These are phyloP conservation scores for Rhodosporidiobolus odoratus DNA, from an alignment of 768 basidiomycete genomes.

Conservation along the genomic window DNA sequence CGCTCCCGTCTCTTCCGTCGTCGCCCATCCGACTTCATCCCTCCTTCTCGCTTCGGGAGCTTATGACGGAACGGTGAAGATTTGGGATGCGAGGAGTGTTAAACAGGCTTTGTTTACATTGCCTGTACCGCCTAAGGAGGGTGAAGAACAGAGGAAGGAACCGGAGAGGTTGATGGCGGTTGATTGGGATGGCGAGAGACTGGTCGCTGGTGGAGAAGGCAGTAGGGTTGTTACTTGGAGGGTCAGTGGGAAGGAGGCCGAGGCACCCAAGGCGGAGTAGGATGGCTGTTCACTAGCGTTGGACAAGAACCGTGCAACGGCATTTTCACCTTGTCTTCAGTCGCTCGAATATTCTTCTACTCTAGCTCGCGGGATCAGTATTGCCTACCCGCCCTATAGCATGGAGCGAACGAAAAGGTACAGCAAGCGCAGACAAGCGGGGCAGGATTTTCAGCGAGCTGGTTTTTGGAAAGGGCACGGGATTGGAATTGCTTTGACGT, in stretches of 20 bases:
- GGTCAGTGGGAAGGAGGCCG: conserved; percentile 16
- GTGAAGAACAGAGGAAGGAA: conserved; percentile 45
- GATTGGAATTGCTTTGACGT: too few species aligned
- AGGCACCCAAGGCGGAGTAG: conserved; percentile 8
- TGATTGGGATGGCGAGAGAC: conserved; percentile 51
- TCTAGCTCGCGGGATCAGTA: too few species aligned
- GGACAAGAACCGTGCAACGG: not conserved
- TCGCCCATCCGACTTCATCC: conserved; percentile 48
- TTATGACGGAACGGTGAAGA: conserved; percentile 48
- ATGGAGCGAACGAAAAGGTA: too few species aligned
- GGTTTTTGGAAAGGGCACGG: too few species aligned
- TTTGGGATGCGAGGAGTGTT: conserved; percentile 51
- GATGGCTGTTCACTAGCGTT: not conserved
- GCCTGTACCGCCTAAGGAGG: conserved; percentile 42
- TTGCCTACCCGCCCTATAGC: too few species aligned
- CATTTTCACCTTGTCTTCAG: not conserved
- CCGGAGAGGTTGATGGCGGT: conserved; percentile 48
- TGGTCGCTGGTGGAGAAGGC: conserved; percentile 51
- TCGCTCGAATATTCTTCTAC: not conserved
- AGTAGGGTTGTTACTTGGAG: conserved; percentile 43
- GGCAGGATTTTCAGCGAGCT: too few species aligned
- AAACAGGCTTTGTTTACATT: conserved; percentile 49
- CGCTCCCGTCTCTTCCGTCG: conserved; percentile 48
- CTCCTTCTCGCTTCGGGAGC: conserved; percentile 48
- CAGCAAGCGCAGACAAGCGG: too few species aligned